Evolutionary conservation across 306 rosid species (phyloP), one percentile per base, ranked within the genome.

Genomic region (Begonia fuchsioides): DNA sequence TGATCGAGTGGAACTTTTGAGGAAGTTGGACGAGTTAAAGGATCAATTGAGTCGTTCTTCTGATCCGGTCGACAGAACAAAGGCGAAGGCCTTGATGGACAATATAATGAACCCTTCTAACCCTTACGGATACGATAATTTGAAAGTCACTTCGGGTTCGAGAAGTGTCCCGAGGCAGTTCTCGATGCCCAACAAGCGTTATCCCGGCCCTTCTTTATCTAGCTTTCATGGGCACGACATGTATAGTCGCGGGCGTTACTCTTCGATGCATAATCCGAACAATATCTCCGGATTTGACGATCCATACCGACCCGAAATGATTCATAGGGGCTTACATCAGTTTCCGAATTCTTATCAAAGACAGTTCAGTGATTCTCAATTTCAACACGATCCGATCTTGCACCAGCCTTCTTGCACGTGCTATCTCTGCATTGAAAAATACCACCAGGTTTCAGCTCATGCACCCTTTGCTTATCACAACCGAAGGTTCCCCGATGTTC

Each of bases 391-490:
- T 60, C 65, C 76, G 15, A 54, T 58, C 16, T 75, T 65, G 44
- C 98, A 92, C 62, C 81, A 52, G 5, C 81, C 94, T 69, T 75
- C 94, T 52, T 92, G 98, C 60, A 46, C 83, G 40, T 92, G 98
- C 70, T 65, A 65, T 46, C 75, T 49, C 58, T 92, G 98, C 76
- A 71, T 74, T 39, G 80, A 81, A 48, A 76, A 66, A 60, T 72
- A 52, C 50, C 66, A 60, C 50, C 68, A 71, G 53, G 72, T 62
- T 72, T 55, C 93, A 26, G 35, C 35, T 5, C 35, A 6, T 0
- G 66, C 72, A 26, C 72, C 87, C n/a, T 49, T 77, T 51, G 56
- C 77, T 26, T 77, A 72, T 46, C 20, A 55, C 56, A 77, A 81
- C 46, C 67, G 62, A 59, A 71, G 85, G 71, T 79, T 76, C 52